Conservation (phyloP, 257 asterid genomes). For the Forsythia suspensa region DNA sequence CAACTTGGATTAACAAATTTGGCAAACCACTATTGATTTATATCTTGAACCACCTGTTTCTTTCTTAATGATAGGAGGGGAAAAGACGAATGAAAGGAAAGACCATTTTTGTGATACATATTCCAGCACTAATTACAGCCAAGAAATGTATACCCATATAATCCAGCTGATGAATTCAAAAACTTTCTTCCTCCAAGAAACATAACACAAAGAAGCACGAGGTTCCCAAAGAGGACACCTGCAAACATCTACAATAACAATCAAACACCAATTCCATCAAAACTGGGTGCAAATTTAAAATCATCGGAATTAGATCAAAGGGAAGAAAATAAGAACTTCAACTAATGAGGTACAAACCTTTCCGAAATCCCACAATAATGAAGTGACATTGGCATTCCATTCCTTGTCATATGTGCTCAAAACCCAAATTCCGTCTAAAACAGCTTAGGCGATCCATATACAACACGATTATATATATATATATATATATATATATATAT, state of each 20-base stretch:
- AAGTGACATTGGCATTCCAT: slow-evolving; percentile 29
- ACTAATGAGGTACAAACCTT: slow-evolving; percentile 44
- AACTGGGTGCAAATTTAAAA: slow-evolving; percentile 5
- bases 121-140: background rate
- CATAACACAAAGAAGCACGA: slow-evolving; percentile 41
- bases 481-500: too few species aligned
- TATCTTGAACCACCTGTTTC: background rate
- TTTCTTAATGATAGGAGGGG: background rate
- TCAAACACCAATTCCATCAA: slow-evolving; percentile 18
- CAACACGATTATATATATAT: background rate
- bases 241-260: slow-evolving; percentile 44
- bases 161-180: slow-evolving; percentile 36
- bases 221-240: slow-evolving; percentile 57
- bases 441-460: slow-evolving; percentile 45
- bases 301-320: background rate
- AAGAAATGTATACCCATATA: slow-evolving; percentile 45
- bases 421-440: slow-evolving; percentile 55
- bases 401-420: slow-evolving; percentile 43
- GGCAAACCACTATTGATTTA: background rate
- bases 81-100: background rate
- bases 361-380: slow-evolving; percentile 39
- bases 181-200: slow-evolving; percentile 49
- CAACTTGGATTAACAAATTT: background rate
- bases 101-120: background rate
- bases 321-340: background rate